Base-by-base conservation (phyloP, 148 eudicot genomes). In the Vaccinium myrtillus region DNA sequence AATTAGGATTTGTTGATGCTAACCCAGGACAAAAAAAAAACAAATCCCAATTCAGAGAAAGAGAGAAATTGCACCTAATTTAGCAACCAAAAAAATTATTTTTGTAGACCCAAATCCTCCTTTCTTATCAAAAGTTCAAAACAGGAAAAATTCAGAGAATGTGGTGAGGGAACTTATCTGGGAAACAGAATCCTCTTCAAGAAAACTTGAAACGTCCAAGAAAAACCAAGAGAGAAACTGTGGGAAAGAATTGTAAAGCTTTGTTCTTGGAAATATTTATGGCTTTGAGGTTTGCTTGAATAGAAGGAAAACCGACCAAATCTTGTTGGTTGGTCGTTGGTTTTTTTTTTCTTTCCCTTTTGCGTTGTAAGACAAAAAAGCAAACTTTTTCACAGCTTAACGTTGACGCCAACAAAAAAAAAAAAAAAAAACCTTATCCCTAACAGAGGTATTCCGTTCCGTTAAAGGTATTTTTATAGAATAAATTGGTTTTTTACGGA, bases 1-100 rank as follows among this genome's bases (percentile, higher is more conserved):
- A 82, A 77, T 77, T 65, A 67, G 70, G 82, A 86, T 54, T 82
- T 69, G 46, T 56, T 69, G 61, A 30, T 69, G 59, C 6, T 27
- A 70, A 71, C 54, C 13, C 49, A 19, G 81, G 75, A 76, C 46
- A 69, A 82, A 82, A 69, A 82, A 82, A 27, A 23, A 36, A 55
- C 78, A 77, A 82, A 86, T 53, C 85, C 87, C 85, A 86, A 86
- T 82, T 77, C 81, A 63, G 84, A 82, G 65, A 78, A 18, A 67
- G 49, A 65, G 82, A 77, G 25, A 76, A 75, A 85, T 12, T 30
- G 63, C 13, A 11, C 19, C 78, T 2, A 23, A 82, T 70, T 70
- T 79, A 83, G 84, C 84, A 21, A 73, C 79, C n/a, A 74, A 55
- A 43, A 74, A 39, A 3, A 43, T 61, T 27, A 11, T 48, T 49